These are phyloP conservation scores for Pestalotiopsis sp. DNA, from an alignment of 2,329 filamentous ascomycete species.

Conservation along the genomic window DNA sequence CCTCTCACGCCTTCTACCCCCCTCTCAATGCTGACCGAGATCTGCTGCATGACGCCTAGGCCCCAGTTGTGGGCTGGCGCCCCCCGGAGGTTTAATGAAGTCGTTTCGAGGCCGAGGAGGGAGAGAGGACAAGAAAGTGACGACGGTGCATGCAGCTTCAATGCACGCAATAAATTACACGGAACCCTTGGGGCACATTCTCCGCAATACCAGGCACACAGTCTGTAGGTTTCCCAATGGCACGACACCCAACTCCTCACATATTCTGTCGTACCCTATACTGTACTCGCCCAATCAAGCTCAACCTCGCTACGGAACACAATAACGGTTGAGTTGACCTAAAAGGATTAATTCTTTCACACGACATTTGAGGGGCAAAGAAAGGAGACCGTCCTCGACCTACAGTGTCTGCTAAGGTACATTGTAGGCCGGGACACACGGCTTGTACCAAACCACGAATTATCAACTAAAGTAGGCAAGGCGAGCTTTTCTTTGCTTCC, in stretches of 20 bases:
- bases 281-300: background rate
- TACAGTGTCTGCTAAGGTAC: background rate
- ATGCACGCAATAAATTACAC: conserved; percentile 11
- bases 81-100: background rate
- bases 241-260: background rate
- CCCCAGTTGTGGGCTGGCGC: no score
- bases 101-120: background rate
- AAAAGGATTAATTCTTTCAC: background rate
- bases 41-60: conserved; percentile 1
- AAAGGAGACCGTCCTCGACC: background rate
- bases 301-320: background rate
- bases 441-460: background rate
- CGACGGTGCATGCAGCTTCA: conserved; percentile 7
- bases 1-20: background rate
- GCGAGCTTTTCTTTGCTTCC: background rate
- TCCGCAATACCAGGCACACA: background rate
- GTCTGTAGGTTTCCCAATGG: background rate
- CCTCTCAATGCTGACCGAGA: conserved; percentile 7
- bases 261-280: background rate
- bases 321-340: background rate
- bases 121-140: background rate
- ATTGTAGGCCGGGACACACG: background rate
- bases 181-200: background rate
- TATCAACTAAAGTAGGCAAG: background rate
- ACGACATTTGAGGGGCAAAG: background rate